A percentile compares a stretch with the other conserved stretches of the same genome.
These are phyloP conservation scores for Penicillium taxi DNA, from an alignment of 495 filamentous ascomycete species.

Conservation along the genomic window DNA sequence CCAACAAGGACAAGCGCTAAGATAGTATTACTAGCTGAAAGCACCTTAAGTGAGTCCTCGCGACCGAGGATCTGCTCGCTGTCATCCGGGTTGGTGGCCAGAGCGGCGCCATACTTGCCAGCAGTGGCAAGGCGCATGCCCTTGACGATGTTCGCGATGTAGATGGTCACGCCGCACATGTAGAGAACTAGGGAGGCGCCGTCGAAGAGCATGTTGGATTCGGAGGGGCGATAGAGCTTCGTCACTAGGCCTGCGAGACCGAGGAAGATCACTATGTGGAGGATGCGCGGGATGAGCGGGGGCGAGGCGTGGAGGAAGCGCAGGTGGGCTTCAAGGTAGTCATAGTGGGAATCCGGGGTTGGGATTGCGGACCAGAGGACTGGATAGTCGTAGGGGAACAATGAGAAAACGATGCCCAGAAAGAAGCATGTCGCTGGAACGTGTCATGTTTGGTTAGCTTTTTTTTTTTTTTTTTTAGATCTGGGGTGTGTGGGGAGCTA, in stretches of 20 bases:
- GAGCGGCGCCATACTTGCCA: conserved; percentile 43
- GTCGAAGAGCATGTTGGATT: conserved; percentile 94
- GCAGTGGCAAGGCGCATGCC: conserved; percentile 70
- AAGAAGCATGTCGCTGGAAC: conserved; percentile 89
- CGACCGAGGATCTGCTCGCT: conserved; percentile 49
- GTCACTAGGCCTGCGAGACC: conserved; percentile 84
- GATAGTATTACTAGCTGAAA: conserved; percentile 95
- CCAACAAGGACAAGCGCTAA: conserved; percentile 84
- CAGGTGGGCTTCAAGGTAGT: conserved; percentile 79
- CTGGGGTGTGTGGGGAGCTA: conserved; percentile 4
- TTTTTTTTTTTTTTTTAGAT: conserved; percentile 3
- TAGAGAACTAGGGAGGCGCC: conserved; percentile 87
- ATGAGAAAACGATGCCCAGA: conserved; percentile 95
- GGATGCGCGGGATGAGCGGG: conserved; percentile 81
- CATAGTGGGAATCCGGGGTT: conserved; percentile 57
- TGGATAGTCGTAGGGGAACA: conserved; percentile 96
- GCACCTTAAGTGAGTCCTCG: conserved; percentile 81
- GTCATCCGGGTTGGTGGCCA: conserved; percentile 26
- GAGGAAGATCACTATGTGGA: conserved; percentile 84
- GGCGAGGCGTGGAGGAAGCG: conserved; percentile 78
- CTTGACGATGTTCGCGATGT: conserved; percentile 90
- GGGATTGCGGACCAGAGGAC: conserved; percentile 78
- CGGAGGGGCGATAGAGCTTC: conserved; percentile 86
- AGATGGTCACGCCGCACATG: conserved; percentile 83
- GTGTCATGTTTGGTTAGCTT: conserved; percentile 6